Base-by-base conservation (phyloP, 352 stramenopile species). In the Pythium brassicae region DNA sequence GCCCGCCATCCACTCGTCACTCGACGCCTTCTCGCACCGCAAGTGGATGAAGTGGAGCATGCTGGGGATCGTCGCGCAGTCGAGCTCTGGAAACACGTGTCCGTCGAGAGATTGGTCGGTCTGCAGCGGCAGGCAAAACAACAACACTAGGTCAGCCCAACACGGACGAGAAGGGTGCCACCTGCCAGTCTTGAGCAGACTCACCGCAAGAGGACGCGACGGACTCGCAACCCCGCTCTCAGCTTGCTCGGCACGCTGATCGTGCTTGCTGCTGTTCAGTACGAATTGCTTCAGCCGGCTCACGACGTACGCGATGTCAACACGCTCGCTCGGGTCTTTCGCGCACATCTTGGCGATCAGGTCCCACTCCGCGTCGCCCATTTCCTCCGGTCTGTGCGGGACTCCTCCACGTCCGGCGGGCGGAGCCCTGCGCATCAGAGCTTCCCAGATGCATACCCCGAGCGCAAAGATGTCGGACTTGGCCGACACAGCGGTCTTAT, bases 381-480 rank as follows among this genome's bases (percentile, higher is more conserved):
- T 37, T 32, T 32, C 25, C 17, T 40, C 19, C 50, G 58, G 32
- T 50, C 35, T 11, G 17, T 4, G 9, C 15, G 51, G 51, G 9
- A 57, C 15, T 9, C 15, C 4, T 1, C 32, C 20, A 12, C 27
- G 3, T 3, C 10, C 26, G 35, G 45, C 4, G 26, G 22, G 8
- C 26, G 20, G 15, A 25, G 40, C 8, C 34, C 51, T 9, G 22
- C 8, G 14, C 19, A 46, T 39, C 54, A 61, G 7, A 7, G 57
- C 57, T 53, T 63, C 53, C 26, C 48, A 23, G 17, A 71, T 55
- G 35, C 57, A 66, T 50, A 69, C 64, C 0, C 61, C 65, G 25
- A 72, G 63, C 49, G 68, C 70, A 12, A 64, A 75, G 17, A 72
- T 44, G 20, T 75, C 64, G 11, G 57, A 70, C 11, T 45, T 55